phyloP scores from a whole-genome alignment of 352 stramenopile genomes.

The Globisporangium viniferum region DNA sequence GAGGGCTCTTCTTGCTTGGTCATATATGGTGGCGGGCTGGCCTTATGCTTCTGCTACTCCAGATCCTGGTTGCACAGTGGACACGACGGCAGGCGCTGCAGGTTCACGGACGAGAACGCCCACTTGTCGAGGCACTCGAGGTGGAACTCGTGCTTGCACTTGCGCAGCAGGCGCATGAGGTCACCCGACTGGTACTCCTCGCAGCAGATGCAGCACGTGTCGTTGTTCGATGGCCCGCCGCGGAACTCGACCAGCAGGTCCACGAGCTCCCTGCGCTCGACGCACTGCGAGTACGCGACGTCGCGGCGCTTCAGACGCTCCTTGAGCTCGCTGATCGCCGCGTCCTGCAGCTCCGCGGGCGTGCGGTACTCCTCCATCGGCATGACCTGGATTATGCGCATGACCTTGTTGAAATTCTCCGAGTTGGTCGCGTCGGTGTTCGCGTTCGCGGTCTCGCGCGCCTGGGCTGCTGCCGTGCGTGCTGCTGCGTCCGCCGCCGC shows the following conservation, averaged over 20 bases:
- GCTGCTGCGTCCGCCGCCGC: slow-evolving; percentile 33
- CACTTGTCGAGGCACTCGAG: slow-evolving; percentile 88
- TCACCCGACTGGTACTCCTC: slow-evolving; percentile 82
- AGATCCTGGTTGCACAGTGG: slow-evolving; percentile 82
- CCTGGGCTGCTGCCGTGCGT: slow-evolving; percentile 33
- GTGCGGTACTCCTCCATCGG: slow-evolving; percentile 78
- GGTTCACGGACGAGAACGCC: slow-evolving; percentile 76
- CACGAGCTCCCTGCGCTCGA: slow-evolving; percentile 73
- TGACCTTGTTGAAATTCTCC: slow-evolving; percentile 66
- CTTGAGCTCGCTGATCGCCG: slow-evolving; percentile 67
- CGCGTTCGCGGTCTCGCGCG: slow-evolving; percentile 25
- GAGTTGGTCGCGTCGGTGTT: slow-evolving; percentile 23
- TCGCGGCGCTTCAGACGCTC: slow-evolving; percentile 66
- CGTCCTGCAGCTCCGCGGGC: slow-evolving; percentile 47
- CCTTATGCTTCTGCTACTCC: slow-evolving; percentile 33
- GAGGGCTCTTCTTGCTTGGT: neutral
- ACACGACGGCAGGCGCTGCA: slow-evolving; percentile 63
- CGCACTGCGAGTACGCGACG: slow-evolving; percentile 52
- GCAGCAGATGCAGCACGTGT: slow-evolving; percentile 87
- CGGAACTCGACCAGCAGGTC: slow-evolving; percentile 69
- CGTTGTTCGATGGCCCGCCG: slow-evolving; percentile 76
- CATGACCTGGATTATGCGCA: slow-evolving; percentile 79
- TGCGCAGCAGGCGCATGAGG: slow-evolving; percentile 68
- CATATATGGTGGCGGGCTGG: neutral
- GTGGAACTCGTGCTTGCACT: slow-evolving; percentile 88